These are phyloP conservation scores for Verticillium dahliae DNA, from an alignment of 2,329 filamentous ascomycete species.

Conservation along the genomic window DNA sequence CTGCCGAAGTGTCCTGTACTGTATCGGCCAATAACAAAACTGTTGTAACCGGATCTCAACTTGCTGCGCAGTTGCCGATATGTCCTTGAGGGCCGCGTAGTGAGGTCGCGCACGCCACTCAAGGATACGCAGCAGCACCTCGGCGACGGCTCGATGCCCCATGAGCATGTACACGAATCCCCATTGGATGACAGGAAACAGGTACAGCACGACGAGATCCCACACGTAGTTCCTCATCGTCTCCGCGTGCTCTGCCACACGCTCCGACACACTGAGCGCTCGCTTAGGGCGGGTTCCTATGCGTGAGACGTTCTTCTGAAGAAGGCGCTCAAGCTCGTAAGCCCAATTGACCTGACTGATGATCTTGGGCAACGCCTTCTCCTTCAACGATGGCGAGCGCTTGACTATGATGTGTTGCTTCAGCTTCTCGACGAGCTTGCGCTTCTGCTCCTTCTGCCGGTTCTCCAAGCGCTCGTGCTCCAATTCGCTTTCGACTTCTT, in stretches of 20 bases:
- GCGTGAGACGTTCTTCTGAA: slow-evolving; percentile 85
- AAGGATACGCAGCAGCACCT: slow-evolving; percentile 69
- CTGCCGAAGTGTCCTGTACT: slow-evolving; percentile 86
- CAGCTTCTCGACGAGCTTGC: slow-evolving; percentile 74
- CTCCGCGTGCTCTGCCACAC: slow-evolving; percentile 87
- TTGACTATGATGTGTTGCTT: slow-evolving; percentile 80
- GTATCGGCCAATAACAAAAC: slow-evolving; percentile 98
- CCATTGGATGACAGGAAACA: slow-evolving; percentile 69
- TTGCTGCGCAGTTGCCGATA: slow-evolving; percentile 94
- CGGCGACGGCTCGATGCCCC: slow-evolving; percentile 72
- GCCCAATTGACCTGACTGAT: slow-evolving; percentile 96
- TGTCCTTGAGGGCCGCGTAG: slow-evolving; percentile 82
- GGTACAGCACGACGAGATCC: slow-evolving; percentile 64
- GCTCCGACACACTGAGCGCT: slow-evolving; percentile 85
- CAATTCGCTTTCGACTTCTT: slow-evolving; percentile 47
- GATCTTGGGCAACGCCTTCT: slow-evolving; percentile 72
- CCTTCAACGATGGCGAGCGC: slow-evolving; percentile 72
- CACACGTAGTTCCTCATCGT: slow-evolving; percentile 76
- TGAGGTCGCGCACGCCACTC: slow-evolving; percentile 79
- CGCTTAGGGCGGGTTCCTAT: slow-evolving; percentile 77
- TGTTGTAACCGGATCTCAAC: slow-evolving; percentile 95
- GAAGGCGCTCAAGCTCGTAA: slow-evolving; percentile 75
- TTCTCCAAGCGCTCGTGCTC: slow-evolving; percentile 64
- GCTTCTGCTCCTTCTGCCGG: slow-evolving; percentile 50
- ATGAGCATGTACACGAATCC: slow-evolving; percentile 74